These are phyloP conservation scores for Ambrosia trifida DNA, from an alignment of 129 eudicot species.

Conservation along the genomic window DNA sequence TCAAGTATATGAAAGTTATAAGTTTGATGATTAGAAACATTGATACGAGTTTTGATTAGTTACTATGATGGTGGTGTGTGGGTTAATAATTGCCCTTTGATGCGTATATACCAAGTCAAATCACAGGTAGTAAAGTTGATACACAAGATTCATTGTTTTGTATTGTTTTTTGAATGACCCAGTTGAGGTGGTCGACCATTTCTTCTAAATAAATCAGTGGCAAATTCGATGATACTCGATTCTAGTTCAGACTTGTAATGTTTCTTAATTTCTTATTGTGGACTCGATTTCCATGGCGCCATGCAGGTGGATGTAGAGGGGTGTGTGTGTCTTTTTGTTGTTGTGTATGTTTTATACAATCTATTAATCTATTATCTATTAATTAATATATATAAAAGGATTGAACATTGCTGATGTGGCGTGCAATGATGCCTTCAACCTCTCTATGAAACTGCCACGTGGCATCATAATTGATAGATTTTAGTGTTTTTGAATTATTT, in stretches of 20 bases:
- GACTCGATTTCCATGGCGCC: background rate
- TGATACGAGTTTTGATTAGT: background rate
- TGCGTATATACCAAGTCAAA: conserved; percentile 7
- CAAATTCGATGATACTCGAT: background rate
- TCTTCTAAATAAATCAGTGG: conserved; percentile 11
- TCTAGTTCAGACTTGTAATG: background rate
- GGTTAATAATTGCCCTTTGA: conserved; percentile 28
- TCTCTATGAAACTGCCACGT: too few relatives aligned
- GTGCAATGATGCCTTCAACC: too few relatives aligned
- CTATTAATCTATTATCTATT: too few relatives aligned
- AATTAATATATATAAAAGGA: too few relatives aligned
- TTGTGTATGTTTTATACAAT: too few relatives aligned
- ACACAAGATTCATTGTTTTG: conserved; percentile 8
- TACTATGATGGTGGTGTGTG: background rate
- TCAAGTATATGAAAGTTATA: conserved; percentile 58
- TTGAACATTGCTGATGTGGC: too few relatives aligned
- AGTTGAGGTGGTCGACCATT: background rate
- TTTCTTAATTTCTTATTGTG: background rate
- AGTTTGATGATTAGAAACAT: conserved; percentile 49
- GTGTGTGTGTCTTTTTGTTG: too few relatives aligned
- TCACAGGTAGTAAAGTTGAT: conserved; percentile 19
- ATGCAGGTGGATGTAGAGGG: too few relatives aligned
- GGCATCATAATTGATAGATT: too few relatives aligned
- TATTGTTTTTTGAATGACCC: background rate
- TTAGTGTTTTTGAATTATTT: too few relatives aligned